Evolutionary conservation across 768 basidiomycete species (phyloP).

Genomic region (Suillus cothurnatus): DNA sequence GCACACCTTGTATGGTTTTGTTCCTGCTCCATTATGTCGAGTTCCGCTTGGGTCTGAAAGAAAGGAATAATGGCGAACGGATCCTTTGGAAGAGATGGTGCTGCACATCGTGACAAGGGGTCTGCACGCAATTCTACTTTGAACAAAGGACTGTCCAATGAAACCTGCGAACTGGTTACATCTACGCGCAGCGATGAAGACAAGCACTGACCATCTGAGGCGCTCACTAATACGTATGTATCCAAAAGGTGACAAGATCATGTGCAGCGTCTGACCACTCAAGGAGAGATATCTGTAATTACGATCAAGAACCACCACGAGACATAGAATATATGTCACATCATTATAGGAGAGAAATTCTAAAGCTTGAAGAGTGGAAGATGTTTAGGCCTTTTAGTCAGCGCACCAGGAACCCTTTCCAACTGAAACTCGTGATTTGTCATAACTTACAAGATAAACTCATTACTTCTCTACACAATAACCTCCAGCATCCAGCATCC

Average conservation of each 20-base stretch:
- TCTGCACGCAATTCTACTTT: slow-evolving; percentile 76
- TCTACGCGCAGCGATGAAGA: neutral
- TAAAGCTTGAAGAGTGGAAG: neutral
- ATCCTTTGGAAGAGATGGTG: slow-evolving; percentile 85
- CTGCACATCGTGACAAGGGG: slow-evolving; percentile 82
- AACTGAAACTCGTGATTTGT: neutral
- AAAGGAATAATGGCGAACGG: slow-evolving; percentile 92
- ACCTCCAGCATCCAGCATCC: neutral
- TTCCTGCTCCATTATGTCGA: slow-evolving; percentile 78
- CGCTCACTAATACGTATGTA: slow-evolving; percentile 96
- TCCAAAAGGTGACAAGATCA: slow-evolving; percentile 91
- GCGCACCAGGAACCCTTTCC: neutral
- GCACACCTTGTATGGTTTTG: slow-evolving; percentile 54
- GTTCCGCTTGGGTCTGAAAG: slow-evolving; percentile 77
- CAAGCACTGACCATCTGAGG: slow-evolving; percentile 71
- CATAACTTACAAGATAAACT: slow-evolving; percentile 5
- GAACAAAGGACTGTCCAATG: slow-evolving; percentile 65
- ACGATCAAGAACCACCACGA: slow-evolving; percentile 9
- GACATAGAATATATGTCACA: neutral
- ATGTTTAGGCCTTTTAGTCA: neutral
- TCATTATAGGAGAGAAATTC: neutral
- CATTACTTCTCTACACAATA: slow-evolving; percentile 5
- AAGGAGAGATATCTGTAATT: slow-evolving; percentile 77
- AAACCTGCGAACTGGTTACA: slow-evolving; percentile 45
- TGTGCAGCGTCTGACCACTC: slow-evolving; percentile 87